Percentiles rank a stretch among this genome's conserved stretches.
These are phyloP conservation scores for Mollisia scopiformis DNA, from an alignment of 2,329 filamentous ascomycete species.

Conservation along the genomic window DNA sequence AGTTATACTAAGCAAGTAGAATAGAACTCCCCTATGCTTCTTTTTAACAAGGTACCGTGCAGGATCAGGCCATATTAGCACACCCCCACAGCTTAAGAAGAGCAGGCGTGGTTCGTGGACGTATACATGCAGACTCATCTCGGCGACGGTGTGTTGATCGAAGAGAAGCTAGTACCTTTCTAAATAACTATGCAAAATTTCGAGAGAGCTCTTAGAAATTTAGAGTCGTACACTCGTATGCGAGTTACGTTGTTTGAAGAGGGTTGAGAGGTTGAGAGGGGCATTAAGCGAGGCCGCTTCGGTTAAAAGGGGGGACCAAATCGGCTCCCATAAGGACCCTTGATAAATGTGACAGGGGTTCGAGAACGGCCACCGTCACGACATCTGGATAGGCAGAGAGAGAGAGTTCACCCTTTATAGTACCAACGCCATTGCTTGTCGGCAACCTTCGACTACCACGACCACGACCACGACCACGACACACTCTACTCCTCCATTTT, in stretches of 20 bases:
- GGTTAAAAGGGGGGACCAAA: too few relatives aligned
- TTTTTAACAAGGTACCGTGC: slow-evolving; percentile 3
- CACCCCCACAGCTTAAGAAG: slow-evolving; percentile 1
- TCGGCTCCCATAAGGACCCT: too few relatives aligned
- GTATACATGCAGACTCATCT: slow-evolving; percentile 1
- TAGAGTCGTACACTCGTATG: neutral
- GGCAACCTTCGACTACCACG: too few relatives aligned
- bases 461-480: neutral
- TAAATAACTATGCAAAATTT: neutral
- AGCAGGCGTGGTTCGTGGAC: neutral
- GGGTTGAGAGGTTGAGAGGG: neutral
- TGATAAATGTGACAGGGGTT: too few relatives aligned
- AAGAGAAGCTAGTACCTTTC: neutral
- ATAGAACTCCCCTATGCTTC: slow-evolving; percentile 1
- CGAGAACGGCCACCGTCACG: too few relatives aligned
- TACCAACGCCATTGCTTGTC: too few relatives aligned
- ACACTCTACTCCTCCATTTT: slow-evolving; percentile 25
- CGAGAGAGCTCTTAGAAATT: slow-evolving; percentile 2
- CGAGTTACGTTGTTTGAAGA: neutral
- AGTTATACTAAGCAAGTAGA: neutral
- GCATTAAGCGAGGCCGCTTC: neutral
- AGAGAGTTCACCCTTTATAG: too few relatives aligned
- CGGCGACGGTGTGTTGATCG: slow-evolving; percentile 7
- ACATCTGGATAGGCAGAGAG: too few relatives aligned
- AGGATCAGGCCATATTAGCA: slow-evolving; percentile 7